phyloP scores from a whole-genome alignment of 345 rosid genomes.

The Heritiera fomes region DNA sequence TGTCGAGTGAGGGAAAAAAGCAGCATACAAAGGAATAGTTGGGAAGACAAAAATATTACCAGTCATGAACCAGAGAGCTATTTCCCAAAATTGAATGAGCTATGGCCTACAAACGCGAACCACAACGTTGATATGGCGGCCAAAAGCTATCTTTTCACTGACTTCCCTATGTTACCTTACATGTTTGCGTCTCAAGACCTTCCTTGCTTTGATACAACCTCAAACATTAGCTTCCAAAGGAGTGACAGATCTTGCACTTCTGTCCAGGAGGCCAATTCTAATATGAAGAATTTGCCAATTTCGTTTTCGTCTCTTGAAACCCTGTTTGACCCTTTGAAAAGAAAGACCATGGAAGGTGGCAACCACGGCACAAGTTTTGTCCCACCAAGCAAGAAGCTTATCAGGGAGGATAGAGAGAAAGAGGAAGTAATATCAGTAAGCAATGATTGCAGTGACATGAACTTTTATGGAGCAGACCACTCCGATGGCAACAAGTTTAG shows the following conservation, averaged over 20 bases:
- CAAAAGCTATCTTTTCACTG: slow-evolving; percentile 30
- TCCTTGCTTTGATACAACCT: slow-evolving; percentile 21
- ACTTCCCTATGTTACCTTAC: slow-evolving; percentile 41
- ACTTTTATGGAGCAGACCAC: slow-evolving; percentile 19
- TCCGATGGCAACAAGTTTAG: slow-evolving; percentile 21
- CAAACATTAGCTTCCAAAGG: slow-evolving; percentile 35
- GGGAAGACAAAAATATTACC: slow-evolving; percentile 29
- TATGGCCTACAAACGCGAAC: slow-evolving; percentile 21
- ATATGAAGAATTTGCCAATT: slow-evolving; percentile 15
- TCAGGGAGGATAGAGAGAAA: slow-evolving; percentile 7
- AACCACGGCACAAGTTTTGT: slow-evolving; percentile 10
- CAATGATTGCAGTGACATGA: slow-evolving; percentile 23
- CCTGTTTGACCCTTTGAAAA: slow-evolving; percentile 30
- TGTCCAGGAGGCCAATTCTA: slow-evolving; percentile 9
- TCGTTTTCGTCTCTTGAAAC: slow-evolving; percentile 22
- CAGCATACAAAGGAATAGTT: slow-evolving; percentile 25
- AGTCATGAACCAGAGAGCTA: slow-evolving; percentile 23
- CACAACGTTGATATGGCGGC: slow-evolving; percentile 23
- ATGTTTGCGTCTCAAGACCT: slow-evolving; percentile 39
- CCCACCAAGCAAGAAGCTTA: slow-evolving; percentile 27
- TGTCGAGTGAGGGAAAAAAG: slow-evolving; percentile 48
- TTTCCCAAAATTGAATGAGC: slow-evolving; percentile 24
- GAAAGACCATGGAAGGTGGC: slow-evolving; percentile 27
- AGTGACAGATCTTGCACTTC: slow-evolving; percentile 21
- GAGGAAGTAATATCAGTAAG: slow-evolving; percentile 21